phyloP scores from a whole-genome alignment of 371 early-diverging fungal genomes.

The Smittium culicis region DNA sequence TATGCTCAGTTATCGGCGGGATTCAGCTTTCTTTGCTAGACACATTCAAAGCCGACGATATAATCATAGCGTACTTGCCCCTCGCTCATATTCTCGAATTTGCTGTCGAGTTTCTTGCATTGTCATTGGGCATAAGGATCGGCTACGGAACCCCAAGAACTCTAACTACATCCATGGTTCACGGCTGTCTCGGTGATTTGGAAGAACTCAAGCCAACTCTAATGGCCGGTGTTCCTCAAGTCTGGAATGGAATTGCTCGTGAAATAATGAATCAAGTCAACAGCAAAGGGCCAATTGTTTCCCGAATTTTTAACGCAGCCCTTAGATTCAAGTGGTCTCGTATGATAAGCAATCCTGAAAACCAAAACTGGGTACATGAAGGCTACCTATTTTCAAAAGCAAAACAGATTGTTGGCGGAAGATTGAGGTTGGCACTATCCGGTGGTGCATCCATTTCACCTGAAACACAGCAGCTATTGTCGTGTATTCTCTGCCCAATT shows the following conservation, averaged over 20 bases:
- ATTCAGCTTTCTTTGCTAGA: conserved; percentile 20
- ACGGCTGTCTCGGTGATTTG: conserved; percentile 86
- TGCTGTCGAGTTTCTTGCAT: conserved; percentile 56
- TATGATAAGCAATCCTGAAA: too few relatives aligned
- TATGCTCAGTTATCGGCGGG: conserved; percentile 48
- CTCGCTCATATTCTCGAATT: conserved; percentile 89
- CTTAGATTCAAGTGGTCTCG: conserved; percentile 39
- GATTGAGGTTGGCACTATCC: conserved; percentile 67
- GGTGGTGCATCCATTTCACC: conserved; percentile 88
- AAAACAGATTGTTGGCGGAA: conserved; percentile 79
- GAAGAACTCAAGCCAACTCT: conserved; percentile 79
- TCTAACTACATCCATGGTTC: conserved; percentile 72
- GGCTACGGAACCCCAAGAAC: conserved; percentile 83
- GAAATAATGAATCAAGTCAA: conserved; percentile 61
- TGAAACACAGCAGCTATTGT: conserved; percentile 73
- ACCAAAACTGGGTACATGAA: conserved; percentile 65
- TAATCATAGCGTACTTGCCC: conserved; percentile 83
- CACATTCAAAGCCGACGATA: conserved; percentile 13
- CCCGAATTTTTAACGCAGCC: conserved; percentile 58
- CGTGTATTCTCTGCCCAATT: conserved; percentile 65
- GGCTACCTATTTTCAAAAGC: conserved; percentile 77
- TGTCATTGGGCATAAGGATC: conserved; percentile 64
- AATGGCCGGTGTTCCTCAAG: conserved; percentile 85
- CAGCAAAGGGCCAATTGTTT: conserved; percentile 40
- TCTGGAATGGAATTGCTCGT: conserved; percentile 85